Evolutionary conservation across 2,329 filamentous ascomycete genomes (phyloP), one percentile per base, ranked within the genome.

Genomic region (Fusarium anguioides): DNA sequence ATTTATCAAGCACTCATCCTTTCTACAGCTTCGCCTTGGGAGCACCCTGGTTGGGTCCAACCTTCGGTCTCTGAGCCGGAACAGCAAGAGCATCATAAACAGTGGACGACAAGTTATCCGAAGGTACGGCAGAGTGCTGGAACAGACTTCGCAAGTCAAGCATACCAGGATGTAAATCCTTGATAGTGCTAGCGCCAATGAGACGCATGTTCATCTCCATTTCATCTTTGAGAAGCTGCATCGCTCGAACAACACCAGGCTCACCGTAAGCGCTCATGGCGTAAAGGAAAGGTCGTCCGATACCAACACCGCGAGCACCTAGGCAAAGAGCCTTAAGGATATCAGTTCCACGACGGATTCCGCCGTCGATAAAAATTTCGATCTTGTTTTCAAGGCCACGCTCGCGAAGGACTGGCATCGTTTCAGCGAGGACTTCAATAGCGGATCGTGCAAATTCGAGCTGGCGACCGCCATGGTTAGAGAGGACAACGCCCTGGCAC

Each of bases 191-290:
- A 60, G 89, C 92, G 11, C 96, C 96, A 71, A 99, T 93, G 66
- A 99, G 82, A 8, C 96, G 88, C 96, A 99, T 98, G 75, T 95
- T 96, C 95, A 98, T 98, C 82, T 96, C 94, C 87, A 99, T 92
- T 85, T 99, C 96, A 75, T 98, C 96, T 81, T 92, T 94, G 71
- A 97, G 85, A 59, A 97, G 82, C 79, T 94, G 91, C 91, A 98
- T 97, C 29, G 96, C 96, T 31, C 93, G 87, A 75, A 96, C 92
- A 20, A 98, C 95, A 66, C 96, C 96, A 4, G 90, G 84, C 60
- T 93, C 81, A 2, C 96, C 96, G 74, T 98, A 98, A 11, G 93
- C 89, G 66, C 90, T 92, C 95, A 99, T 98, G 74, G 96, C 95
- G 76, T 94, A 99, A 61, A 99, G 81, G 83, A 99, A 98, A 23